These are phyloP conservation scores for Aspergillus fijiensis DNA, from an alignment of 2,329 filamentous ascomycete genomes.

Conservation along the genomic window DNA sequence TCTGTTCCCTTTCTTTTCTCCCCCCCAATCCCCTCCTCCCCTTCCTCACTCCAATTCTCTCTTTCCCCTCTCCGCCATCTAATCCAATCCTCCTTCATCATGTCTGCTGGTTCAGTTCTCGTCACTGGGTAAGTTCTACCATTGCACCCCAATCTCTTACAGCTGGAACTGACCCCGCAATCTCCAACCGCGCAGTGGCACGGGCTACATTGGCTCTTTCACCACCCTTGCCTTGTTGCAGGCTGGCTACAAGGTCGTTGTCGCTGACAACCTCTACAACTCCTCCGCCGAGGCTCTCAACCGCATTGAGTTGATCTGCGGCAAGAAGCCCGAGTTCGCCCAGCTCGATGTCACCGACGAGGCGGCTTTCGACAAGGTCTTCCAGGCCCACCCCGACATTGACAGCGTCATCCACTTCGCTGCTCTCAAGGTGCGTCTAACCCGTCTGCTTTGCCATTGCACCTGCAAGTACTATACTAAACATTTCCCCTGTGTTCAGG, in stretches of 20 bases:
- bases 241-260: constrained; percentile 93
- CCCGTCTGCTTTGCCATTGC: neutral
- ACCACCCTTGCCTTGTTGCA: constrained; percentile 88
- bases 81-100: constrained; percentile 39
- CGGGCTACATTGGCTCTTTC: constrained; percentile 98
- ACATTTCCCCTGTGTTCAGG: constrained; percentile 52
- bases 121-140: constrained; percentile 75
- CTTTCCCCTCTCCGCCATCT: neutral
- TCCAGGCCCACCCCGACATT: constrained; percentile 84
- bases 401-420: constrained; percentile 99
- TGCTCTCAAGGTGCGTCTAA: constrained; percentile 73
- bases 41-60: constrained; percentile 6
- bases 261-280: constrained; percentile 96
- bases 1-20: constrained; percentile 7
- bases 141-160: constrained; percentile 2
- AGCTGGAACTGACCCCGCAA: constrained; percentile 22
- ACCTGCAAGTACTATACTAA: neutral
- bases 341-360: constrained; percentile 87
- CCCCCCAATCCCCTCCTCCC: constrained; percentile 8
- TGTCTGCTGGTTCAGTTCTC: constrained; percentile 84
- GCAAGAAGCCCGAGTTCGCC: constrained; percentile 82
- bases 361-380: constrained; percentile 78
- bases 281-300: constrained; percentile 88
- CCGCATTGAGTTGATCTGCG: constrained; percentile 90
- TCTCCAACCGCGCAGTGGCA: constrained; percentile 64